A percentile compares a stretch with the other conserved stretches of the same genome.
Evolutionary conservation across 345 rosid species (phyloP).

Genomic region (Camelina laxa): DNA sequence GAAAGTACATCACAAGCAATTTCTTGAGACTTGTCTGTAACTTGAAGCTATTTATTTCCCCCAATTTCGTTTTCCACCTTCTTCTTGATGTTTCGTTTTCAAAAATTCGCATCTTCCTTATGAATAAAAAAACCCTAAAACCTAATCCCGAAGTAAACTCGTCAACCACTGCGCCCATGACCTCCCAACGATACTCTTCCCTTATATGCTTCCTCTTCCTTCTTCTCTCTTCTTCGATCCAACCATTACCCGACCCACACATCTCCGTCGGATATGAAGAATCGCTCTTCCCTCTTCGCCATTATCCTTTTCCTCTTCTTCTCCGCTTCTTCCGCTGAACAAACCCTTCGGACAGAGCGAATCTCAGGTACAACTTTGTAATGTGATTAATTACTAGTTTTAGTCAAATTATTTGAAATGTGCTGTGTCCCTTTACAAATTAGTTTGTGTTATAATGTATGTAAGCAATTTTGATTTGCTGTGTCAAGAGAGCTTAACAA

Average conservation of each 20-base stretch:
- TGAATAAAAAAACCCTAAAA: conserved; percentile 37
- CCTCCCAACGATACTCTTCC: conserved; percentile 61
- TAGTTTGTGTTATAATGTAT: not conserved
- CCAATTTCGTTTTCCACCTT: conserved; percentile 47
- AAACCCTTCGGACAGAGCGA: conserved; percentile 61
- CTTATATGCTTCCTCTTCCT: conserved; percentile 47
- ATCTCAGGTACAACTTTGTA: conserved; percentile 65
- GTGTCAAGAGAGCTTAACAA: not conserved
- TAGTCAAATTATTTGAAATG: not conserved
- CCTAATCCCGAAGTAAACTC: conserved; percentile 69
- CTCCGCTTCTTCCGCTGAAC: conserved; percentile 47
- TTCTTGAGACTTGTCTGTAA: conserved; percentile 49
- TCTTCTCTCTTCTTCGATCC: conserved; percentile 27
- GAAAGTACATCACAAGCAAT: conserved; percentile 35
- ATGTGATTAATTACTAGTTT: not conserved
- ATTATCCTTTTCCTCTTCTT: conserved; percentile 41
- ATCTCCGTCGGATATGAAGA: conserved; percentile 49
- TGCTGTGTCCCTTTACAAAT: not conserved
- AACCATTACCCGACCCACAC: conserved; percentile 30
- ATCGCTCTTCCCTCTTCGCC: conserved; percentile 44
- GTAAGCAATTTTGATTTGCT: not conserved
- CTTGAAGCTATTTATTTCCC: conserved; percentile 76
- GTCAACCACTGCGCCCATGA: conserved; percentile 73
- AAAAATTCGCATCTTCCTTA: conserved; percentile 37
- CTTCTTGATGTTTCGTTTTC: conserved; percentile 42